Evolutionary conservation across 2,329 filamentous ascomycete genomes (phyloP), one percentile per base, ranked within the genome.

Genomic region (Epichloe festucae): DNA sequence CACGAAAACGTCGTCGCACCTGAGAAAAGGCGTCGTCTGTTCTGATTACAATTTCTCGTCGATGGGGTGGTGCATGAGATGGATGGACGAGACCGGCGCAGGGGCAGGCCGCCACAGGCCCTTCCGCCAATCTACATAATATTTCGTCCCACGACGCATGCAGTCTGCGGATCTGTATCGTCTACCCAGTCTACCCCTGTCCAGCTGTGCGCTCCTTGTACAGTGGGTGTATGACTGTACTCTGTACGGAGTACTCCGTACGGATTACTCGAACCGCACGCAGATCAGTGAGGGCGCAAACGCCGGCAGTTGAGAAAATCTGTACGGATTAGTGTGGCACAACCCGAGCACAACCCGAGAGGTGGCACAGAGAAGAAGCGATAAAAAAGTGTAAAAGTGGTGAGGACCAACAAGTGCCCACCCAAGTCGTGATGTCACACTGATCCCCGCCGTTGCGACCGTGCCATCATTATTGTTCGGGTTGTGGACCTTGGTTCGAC

Each of bases 381-480:
- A 40, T 5, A n/a, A 41, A n/a, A 41, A 23, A 23, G 21, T 23
- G 19, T 21, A 21, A 21, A 14, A n/a, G 19, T 41, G 12, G 42
- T 27, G 19, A 44, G 15, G 23, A 27, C 23, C 6, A 11, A 45
- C 6, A 11, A 45, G 23, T 27, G 14, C 12, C 39, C 47, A 43
- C 12, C 27, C 47, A 43, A 45, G 31, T 52, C 50, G 21, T 52
- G 19, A 48, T 52, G 50, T 52, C 50, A 52, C 50, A 5, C 17
- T 46, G 27, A 44, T 41, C 40, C 46, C 38, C 50, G 39, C 39
- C 14, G 8, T 10, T 40, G 50, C 40, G 50, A 52, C 49, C 41
- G 31, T 12, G 14, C 14, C 15, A 10, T 27, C 48, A 43, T 27
- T 27, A 42, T 42, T 34, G 14, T 15, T 38, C 15, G 10, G 6